A percentile compares a stretch with the other conserved stretches of the same genome.
These are phyloP conservation scores for Penicillium crystallinum DNA, from an alignment of 495 filamentous ascomycete species.

Conservation along the genomic window DNA sequence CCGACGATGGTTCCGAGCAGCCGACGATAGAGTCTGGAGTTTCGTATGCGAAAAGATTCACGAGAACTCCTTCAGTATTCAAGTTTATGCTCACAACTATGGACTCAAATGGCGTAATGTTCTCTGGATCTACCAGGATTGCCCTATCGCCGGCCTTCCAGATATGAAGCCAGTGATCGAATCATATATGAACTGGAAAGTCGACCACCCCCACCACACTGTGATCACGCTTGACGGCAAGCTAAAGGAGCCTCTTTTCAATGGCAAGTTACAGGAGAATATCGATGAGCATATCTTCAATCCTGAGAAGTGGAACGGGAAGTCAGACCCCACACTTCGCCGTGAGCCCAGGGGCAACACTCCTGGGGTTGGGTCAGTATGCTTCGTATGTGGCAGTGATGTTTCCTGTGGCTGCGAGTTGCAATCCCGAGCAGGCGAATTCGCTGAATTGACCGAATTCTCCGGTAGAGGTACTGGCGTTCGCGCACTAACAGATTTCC, in stretches of 20 bases:
- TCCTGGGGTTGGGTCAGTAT: neutral
- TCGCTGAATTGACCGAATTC: slow-evolving; percentile 33
- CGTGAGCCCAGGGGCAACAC: neutral
- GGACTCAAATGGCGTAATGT: neutral
- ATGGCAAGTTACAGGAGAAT: neutral
- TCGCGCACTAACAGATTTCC: slow-evolving; percentile 26
- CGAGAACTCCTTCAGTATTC: slow-evolving; percentile 22
- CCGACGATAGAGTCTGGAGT: slow-evolving; percentile 14
- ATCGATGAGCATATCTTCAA: neutral
- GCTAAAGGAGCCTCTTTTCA: neutral
- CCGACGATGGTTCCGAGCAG: slow-evolving; percentile 9
- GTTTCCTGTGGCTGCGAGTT: slow-evolving; percentile 17
- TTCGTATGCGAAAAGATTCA: slow-evolving; percentile 13
- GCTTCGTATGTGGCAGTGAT: slow-evolving; percentile 8
- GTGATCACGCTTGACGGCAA: neutral
- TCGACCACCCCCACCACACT: slow-evolving; percentile 2
- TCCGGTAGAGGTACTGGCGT: slow-evolving; percentile 29
- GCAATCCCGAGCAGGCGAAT: slow-evolving; percentile 9
- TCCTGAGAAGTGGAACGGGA: neutral
- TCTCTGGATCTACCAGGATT: neutral
- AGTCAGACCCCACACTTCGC: neutral
- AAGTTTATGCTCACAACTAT: slow-evolving; percentile 21
- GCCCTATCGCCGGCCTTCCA: neutral
- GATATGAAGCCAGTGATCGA: neutral
- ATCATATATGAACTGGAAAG: neutral